Evolutionary conservation across 2,329 filamentous ascomycete species (phyloP).

Genomic region (Colletotrichum higginsianum): DNA sequence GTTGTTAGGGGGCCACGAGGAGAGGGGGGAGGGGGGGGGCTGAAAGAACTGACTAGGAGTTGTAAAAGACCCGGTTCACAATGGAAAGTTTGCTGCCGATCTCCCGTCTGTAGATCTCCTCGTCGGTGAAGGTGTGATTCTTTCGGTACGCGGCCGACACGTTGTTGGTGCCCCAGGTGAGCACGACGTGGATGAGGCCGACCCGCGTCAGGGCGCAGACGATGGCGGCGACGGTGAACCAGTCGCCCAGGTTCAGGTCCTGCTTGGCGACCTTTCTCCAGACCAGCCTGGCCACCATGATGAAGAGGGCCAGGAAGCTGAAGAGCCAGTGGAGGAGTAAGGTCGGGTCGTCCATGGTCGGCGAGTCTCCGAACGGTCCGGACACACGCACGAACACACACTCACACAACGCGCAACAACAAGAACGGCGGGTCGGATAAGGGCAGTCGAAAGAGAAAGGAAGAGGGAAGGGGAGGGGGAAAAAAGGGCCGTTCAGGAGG

Average conservation of each 20-base stretch:
- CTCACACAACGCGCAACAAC: no score
- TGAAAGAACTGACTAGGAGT: conserved; percentile 50
- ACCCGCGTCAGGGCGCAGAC: conserved; percentile 48
- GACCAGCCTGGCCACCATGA: conserved; percentile 45
- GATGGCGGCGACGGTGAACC: conserved; percentile 56
- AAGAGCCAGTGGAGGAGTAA: conserved; percentile 48
- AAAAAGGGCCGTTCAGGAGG: conserved; percentile 21
- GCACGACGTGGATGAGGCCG: conserved; percentile 52
- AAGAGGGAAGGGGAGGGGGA: not conserved
- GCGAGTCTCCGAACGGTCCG: conserved; percentile 29
- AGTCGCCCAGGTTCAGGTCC: conserved; percentile 45
- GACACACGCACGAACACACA: not conserved
- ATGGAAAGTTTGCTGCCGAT: conserved; percentile 54
- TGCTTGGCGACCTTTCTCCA: conserved; percentile 45
- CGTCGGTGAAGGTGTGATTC: conserved; percentile 47
- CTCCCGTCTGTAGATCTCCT: conserved; percentile 52
- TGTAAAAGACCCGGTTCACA: conserved; percentile 52
- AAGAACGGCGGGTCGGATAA: conserved; percentile 1
- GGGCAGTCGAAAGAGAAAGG: conserved; percentile 11
- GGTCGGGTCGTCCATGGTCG: conserved; percentile 43
- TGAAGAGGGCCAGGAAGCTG: conserved; percentile 44
- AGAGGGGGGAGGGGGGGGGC: no score
- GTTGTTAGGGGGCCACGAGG: not conserved
- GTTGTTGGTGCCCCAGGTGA: conserved; percentile 56
- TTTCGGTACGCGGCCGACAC: conserved; percentile 46